Conservation (phyloP, 2,329 filamentous ascomycete genomes). For the Seiridium unicorne region DNA sequence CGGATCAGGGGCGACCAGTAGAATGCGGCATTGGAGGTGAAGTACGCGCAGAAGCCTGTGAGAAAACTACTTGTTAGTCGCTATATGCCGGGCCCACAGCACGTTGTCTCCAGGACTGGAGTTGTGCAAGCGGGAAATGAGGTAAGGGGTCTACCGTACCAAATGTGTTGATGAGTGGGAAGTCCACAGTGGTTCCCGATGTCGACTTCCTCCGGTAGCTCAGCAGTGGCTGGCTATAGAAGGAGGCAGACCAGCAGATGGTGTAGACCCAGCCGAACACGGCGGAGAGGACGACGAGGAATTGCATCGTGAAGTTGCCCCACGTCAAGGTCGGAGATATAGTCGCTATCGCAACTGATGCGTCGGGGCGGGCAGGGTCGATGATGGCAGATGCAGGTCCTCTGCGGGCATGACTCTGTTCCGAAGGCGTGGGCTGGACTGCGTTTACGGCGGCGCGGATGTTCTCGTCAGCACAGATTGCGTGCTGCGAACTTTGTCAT, state of each 20-base stretch:
- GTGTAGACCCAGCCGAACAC: conserved; percentile 76
- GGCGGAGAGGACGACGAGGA: conserved; percentile 51
- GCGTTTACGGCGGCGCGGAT: too few species aligned
- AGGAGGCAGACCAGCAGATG: conserved; percentile 79
- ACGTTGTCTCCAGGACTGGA: neutral
- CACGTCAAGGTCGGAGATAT: neutral
- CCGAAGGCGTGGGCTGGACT: too few species aligned
- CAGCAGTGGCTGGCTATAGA: conserved; percentile 85
- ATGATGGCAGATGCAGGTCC: neutral
- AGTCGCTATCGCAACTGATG: neutral
- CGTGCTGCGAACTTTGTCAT: neutral
- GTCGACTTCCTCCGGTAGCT: conserved; percentile 79
- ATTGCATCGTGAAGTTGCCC: conserved; percentile 24
- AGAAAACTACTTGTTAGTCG: neutral
- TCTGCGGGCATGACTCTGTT: neutral
- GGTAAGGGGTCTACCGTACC: conserved; percentile 35
- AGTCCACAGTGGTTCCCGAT: conserved; percentile 82
- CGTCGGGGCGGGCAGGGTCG: neutral
- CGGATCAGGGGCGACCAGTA: conserved; percentile 78
- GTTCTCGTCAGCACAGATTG: neutral
- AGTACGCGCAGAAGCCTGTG: conserved; percentile 70
- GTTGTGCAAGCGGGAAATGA: neutral
- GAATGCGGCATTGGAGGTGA: conserved; percentile 71
- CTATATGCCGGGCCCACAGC: too few species aligned
- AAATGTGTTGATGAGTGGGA: conserved; percentile 71